Conservation (phyloP, 106 monocot genomes). For the Triglochin maritima region DNA sequence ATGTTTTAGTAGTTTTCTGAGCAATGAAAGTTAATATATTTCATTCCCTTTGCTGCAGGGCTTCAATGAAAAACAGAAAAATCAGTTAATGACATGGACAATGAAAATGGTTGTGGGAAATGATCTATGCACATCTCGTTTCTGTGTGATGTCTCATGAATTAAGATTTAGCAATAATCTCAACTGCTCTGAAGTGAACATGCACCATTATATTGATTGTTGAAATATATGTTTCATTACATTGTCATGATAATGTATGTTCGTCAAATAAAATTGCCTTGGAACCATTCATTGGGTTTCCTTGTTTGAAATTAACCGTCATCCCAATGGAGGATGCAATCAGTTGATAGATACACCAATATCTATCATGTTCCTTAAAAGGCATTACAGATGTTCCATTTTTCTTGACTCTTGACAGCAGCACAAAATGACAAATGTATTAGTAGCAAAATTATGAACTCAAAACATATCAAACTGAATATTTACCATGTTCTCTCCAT, state of each 20-base stretch:
- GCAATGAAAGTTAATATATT: background rate
- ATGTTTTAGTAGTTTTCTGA: background rate
- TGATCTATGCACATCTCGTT: conserved; percentile 31
- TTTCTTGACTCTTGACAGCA: background rate
- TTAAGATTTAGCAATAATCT: no score
- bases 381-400: background rate
- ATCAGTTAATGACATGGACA: conserved; percentile 60
- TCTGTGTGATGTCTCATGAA: no score
- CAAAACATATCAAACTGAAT: background rate
- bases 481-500: background rate
- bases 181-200: no score
- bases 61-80: conserved; percentile 65
- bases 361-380: background rate
- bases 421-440: background rate
- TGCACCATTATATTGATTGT: no score
- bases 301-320: no score
- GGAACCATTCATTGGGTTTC: no score
- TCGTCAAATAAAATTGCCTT: no score
- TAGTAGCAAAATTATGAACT: background rate
- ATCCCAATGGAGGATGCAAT: no score
- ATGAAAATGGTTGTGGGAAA: conserved; percentile 75
- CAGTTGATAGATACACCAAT: background rate
- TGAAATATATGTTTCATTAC: no score
- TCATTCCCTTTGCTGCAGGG: conserved; percentile 29
- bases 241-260: no score